Percentiles rank a stretch among this genome's conserved stretches.
Evolutionary conservation across 257 asterid species (phyloP).

Genomic region (Ophiorrhiza pumila): DNA sequence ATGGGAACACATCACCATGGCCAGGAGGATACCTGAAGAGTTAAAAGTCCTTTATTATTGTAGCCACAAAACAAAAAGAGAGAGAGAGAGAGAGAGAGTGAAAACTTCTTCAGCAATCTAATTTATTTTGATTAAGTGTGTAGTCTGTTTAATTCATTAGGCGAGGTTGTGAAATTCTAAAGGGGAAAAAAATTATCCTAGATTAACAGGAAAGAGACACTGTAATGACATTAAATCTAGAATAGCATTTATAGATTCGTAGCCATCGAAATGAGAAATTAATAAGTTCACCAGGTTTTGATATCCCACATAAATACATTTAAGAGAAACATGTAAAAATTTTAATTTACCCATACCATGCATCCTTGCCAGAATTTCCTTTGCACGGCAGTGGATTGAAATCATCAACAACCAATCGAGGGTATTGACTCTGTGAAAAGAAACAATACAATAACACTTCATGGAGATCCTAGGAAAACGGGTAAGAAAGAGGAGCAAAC

Average conservation of each 20-base stretch:
- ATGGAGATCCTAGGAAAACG: background rate
- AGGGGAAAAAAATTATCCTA: background rate
- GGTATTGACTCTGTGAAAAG: slow-evolving; percentile 83
- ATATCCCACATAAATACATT: too few species aligned
- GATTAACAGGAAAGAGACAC: background rate
- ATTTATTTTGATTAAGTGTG: too few species aligned
- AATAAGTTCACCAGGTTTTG: background rate
- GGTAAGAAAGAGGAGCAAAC: background rate
- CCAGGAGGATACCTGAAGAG: slow-evolving; percentile 91
- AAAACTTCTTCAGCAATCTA: background rate
- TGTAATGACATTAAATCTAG: background rate
- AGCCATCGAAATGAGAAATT: background rate
- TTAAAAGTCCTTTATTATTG: slow-evolving; percentile 17
- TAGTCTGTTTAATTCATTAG: background rate
- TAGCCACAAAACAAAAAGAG: too few species aligned
- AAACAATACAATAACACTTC: slow-evolving; percentile 16
- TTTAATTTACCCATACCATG: slow-evolving; percentile 49
- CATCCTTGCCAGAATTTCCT: slow-evolving; percentile 87
- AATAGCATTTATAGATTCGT: background rate
- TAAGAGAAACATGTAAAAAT: background rate
- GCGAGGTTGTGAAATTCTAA: background rate
- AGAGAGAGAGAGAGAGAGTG: too few species aligned
- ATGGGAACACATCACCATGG: slow-evolving; percentile 96
- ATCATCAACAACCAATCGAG: slow-evolving; percentile 90
- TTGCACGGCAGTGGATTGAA: slow-evolving; percentile 78